A percentile compares a stretch with the other conserved stretches of the same genome.
These are phyloP conservation scores for Lasiosphaeria miniovina DNA, from an alignment of 495 filamentous ascomycete genomes.

Conservation along the genomic window DNA sequence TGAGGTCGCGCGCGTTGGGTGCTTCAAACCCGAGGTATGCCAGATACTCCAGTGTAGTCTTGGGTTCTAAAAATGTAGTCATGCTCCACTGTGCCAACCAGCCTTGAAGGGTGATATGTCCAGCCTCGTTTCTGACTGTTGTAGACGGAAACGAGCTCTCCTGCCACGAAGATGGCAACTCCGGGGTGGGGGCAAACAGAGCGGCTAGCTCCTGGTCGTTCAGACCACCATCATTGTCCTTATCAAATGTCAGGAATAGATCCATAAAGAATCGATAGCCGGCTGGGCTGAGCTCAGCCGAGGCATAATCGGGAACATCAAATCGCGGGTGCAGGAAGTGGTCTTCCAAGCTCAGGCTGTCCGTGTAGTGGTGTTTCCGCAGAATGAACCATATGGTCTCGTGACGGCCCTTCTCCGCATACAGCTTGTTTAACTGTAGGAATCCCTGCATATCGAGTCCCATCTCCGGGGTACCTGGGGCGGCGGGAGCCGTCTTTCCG, in stretches of 20 bases:
- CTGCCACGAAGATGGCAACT: constrained; percentile 78
- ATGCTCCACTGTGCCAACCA: constrained; percentile 99
- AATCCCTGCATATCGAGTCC: constrained; percentile 83
- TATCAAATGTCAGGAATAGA: constrained; percentile 89
- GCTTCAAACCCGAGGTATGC: constrained; percentile 91
- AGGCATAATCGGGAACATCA: constrained; percentile 85
- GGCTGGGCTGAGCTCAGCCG: constrained; percentile 88
- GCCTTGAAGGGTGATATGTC: constrained; percentile 91
- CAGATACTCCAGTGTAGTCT: constrained; percentile 90
- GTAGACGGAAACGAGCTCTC: constrained; percentile 87
- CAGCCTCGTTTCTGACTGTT: constrained; percentile 91
- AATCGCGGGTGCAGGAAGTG: constrained; percentile 90
- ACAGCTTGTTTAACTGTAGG: constrained; percentile 86
- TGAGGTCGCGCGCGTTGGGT: constrained; percentile 59
- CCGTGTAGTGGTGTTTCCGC: constrained; percentile 94
- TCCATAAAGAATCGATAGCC: constrained; percentile 98
- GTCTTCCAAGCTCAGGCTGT: constrained; percentile 85
- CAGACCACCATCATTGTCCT: constrained; percentile 94
- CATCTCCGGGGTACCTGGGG: constrained; percentile 50
- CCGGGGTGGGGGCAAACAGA: constrained; percentile 90
- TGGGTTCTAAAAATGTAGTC: constrained; percentile 95
- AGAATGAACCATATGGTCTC: constrained; percentile 97
- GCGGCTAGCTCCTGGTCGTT: constrained; percentile 79
- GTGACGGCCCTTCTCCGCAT: constrained; percentile 95
- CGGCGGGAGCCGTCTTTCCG: constrained; percentile 28